Percentiles rank a stretch among this genome's conserved stretches.
These are phyloP conservation scores for Ogataea paradorogensis DNA, from an alignment of 805 yeast species.

Conservation along the genomic window DNA sequence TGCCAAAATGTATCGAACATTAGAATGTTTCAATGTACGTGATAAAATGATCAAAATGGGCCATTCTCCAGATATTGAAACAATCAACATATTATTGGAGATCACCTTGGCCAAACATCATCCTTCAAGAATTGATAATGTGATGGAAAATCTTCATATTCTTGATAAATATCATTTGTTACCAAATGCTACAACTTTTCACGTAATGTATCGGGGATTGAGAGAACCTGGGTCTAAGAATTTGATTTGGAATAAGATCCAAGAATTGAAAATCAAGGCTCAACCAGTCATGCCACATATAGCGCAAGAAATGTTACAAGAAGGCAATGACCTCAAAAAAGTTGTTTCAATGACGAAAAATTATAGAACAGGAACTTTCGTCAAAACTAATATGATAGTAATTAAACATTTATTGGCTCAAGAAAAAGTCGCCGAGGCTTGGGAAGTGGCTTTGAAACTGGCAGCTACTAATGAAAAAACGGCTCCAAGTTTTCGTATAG, in stretches of 20 bases:
- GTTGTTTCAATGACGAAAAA: slow-evolving; percentile 1
- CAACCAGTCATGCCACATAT: slow-evolving; percentile 4
- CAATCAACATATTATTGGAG: slow-evolving; percentile 13
- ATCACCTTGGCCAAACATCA: slow-evolving; percentile 11
- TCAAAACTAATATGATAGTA: neutral
- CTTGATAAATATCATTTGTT: slow-evolving; percentile 2
- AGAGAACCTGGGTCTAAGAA: slow-evolving; percentile 6
- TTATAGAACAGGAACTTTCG: neutral
- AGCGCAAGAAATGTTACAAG: slow-evolving; percentile 2
- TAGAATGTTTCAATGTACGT: slow-evolving; percentile 12
- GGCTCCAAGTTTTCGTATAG: slow-evolving; percentile 11
- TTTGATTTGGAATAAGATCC: slow-evolving; percentile 6
- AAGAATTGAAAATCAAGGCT: slow-evolving; percentile 1
- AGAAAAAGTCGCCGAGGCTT: slow-evolving; percentile 9
- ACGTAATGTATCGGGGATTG: slow-evolving; percentile 13
- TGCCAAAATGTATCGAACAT: slow-evolving; percentile 11
- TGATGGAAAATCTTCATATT: slow-evolving; percentile 9
- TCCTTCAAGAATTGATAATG: slow-evolving; percentile 8
- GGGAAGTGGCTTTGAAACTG: slow-evolving; percentile 7
- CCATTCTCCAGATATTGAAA: slow-evolving; percentile 11
- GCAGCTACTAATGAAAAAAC: slow-evolving; percentile 1
- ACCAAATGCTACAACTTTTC: slow-evolving; percentile 13
- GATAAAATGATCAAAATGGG: slow-evolving; percentile 15
- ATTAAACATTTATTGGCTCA: slow-evolving; percentile 2
- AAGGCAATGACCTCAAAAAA: neutral